Conservation (phyloP, 106 monocot species). For the Platanthera guangdongensis region DNA sequence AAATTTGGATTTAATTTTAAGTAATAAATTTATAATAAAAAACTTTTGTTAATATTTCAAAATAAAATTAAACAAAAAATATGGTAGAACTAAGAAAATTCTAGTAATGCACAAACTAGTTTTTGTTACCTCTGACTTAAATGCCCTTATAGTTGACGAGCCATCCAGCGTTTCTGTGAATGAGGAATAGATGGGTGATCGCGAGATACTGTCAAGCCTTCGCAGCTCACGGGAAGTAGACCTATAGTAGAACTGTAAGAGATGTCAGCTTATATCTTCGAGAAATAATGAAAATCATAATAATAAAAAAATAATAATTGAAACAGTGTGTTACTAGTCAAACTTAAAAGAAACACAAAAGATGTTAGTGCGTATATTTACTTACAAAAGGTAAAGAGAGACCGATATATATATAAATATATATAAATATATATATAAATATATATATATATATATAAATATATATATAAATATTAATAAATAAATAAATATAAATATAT, state of each 20-base stretch:
- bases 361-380: not conserved
- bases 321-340: not conserved
- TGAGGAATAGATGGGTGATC: conserved; percentile 94
- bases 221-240: conserved; percentile 92
- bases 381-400: not conserved
- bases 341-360: not conserved
- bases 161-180: conserved; percentile 92
- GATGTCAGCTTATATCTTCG: not conserved
- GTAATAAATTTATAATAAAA: no score
- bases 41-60: no score
- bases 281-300: not conserved
- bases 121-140: conserved; percentile 50
- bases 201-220: conserved; percentile 92
- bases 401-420: not conserved
- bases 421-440: no score
- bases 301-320: not conserved
- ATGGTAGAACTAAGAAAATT: not conserved
- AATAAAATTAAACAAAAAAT: not conserved
- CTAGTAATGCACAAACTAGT: not conserved
- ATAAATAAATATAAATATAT: no score
- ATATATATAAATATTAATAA: no score
- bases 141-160: conserved; percentile 82
- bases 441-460: no score
- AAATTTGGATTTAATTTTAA: no score
- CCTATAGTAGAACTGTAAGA: conserved; percentile 80